A percentile compares a stretch with the other conserved stretches of the same genome.
Evolutionary conservation across 2,329 filamentous ascomycete species (phyloP).

Genomic region (Coniella vitis): DNA sequence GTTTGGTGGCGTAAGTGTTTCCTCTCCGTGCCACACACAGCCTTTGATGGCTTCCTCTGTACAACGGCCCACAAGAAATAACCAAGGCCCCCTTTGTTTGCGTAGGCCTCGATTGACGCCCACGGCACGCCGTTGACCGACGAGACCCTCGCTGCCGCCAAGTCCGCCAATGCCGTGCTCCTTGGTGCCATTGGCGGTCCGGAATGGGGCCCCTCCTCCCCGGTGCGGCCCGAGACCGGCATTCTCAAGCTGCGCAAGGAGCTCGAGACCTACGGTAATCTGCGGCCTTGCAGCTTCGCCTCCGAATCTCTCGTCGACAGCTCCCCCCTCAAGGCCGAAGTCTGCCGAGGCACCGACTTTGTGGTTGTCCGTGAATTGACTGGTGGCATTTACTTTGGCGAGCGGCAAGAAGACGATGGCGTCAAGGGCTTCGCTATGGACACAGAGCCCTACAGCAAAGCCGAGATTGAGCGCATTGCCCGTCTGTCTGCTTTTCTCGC

Average conservation of each 20-base stretch:
- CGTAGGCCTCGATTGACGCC: conserved; percentile 33
- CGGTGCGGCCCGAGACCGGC: conserved; percentile 86
- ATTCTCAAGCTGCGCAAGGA: conserved; percentile 88
- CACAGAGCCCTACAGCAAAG: conserved; percentile 76
- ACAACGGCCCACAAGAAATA: conserved; percentile 3
- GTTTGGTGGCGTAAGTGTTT: conserved; percentile 73
- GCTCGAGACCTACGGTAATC: conserved; percentile 89
- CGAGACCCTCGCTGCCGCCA: conserved; percentile 33
- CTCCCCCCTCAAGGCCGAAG: conserved; percentile 78
- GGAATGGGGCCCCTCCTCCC: conserved; percentile 61
- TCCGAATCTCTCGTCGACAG: conserved; percentile 75
- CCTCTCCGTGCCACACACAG: not conserved
- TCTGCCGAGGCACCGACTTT: conserved; percentile 85
- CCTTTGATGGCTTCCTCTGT: not conserved
- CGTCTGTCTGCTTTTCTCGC: conserved; percentile 77
- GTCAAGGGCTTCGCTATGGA: conserved; percentile 65
- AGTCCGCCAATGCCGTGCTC: conserved; percentile 36
- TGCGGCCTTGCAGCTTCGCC: conserved; percentile 92
- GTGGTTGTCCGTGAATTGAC: conserved; percentile 89
- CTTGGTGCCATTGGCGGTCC: conserved; percentile 43
- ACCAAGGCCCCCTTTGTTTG: not conserved
- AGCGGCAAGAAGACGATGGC: conserved; percentile 72
- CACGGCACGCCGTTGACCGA: conserved; percentile 38
- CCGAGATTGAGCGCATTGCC: conserved; percentile 83
- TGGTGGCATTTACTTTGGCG: conserved; percentile 92